Conservation (phyloP, 345 rosid species). For the Camelina hispida region DNA sequence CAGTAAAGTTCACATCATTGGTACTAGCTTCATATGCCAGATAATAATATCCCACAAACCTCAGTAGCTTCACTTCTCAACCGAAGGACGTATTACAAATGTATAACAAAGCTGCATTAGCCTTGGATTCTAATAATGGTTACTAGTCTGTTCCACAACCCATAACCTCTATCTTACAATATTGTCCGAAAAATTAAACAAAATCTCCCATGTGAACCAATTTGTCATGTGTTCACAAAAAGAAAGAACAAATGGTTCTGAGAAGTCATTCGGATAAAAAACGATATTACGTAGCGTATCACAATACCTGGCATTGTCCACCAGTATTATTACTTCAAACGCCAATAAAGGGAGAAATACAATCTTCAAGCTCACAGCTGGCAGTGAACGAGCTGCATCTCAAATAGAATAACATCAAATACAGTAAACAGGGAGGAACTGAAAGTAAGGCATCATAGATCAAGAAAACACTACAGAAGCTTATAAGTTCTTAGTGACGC, state of each 20-base stretch:
- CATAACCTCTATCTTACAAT: background rate
- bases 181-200: background rate
- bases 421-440: background rate
- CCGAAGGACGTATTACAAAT: background rate
- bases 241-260: background rate
- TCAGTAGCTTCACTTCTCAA: background rate
- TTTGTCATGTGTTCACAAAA: background rate
- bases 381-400: conserved; percentile 42
- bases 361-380: conserved; percentile 86
- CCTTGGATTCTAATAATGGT: background rate
- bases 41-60: background rate
- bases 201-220: background rate
- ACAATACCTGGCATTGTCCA: conserved; percentile 88
- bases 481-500: background rate
- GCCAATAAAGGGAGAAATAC: conserved; percentile 86
- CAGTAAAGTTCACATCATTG: background rate
- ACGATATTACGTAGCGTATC: background rate
- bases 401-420: conserved; percentile 8
- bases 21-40: conserved; percentile 10
- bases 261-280: background rate
- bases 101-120: conserved; percentile 3
- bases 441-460: background rate
- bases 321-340: conserved; percentile 71
- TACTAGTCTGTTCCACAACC: background rate
- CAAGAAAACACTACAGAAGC: conserved; percentile 8